Evolutionary conservation across 305 asterid genomes (phyloP).

Genomic region (Fraxinus greggii): DNA sequence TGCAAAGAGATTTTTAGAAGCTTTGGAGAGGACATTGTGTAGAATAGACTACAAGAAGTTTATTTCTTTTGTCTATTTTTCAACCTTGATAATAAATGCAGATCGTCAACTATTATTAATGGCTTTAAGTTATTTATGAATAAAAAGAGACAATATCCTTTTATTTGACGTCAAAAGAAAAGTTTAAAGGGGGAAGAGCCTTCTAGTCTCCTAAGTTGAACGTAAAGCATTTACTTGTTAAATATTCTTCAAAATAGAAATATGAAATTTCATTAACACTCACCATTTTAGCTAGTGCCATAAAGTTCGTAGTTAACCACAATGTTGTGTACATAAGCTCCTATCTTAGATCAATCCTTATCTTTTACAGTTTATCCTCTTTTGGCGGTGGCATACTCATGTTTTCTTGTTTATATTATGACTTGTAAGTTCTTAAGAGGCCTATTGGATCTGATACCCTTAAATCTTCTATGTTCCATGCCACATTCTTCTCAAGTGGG

Average conservation of each 20-base stretch:
- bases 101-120: background rate
- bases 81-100: background rate
- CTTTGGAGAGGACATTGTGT: background rate
- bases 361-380: background rate
- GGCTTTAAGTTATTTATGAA: background rate
- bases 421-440: background rate
- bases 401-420: background rate
- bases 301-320: background rate
- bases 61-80: background rate
- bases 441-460: background rate
- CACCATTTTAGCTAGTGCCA: constrained; percentile 1
- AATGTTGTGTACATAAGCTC: background rate
- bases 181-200: background rate
- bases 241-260: background rate
- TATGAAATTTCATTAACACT: background rate
- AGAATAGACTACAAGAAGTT: background rate
- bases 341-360: background rate
- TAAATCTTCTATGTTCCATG: background rate
- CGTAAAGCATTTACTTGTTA: background rate
- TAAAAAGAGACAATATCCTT: background rate
- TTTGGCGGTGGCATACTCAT: background rate
- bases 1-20: background rate
- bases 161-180: background rate
- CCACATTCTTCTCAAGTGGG: background rate
- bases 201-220: background rate